Base-by-base conservation (phyloP, 2,329 filamentous ascomycete species). In the Exophiala bonariae region DNA sequence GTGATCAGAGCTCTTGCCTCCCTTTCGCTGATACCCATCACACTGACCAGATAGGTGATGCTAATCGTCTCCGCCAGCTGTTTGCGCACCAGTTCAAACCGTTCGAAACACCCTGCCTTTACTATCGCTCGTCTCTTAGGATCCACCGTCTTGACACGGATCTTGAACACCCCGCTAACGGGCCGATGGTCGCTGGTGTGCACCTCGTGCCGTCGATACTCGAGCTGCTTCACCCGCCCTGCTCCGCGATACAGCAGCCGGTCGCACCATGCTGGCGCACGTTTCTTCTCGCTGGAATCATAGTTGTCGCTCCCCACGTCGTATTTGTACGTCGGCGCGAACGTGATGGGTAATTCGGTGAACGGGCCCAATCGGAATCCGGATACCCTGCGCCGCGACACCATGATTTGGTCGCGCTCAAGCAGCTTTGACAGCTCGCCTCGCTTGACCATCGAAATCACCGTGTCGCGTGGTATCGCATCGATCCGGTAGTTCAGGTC, bases 401-500 rank as follows among this genome's bases (percentile, higher is more conserved):
- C 86, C 2, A 97, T 82, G 4, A 99, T 78, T 65, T 99, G 93
- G 63, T 99, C 93, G 39, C 93, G 84, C 48, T 97, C 92, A 0
- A 99, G 82, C 1, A 99, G 79, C 63, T 96, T 95, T 20, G 76
- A 63, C 2, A 97, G 76, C 57, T 97, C 95, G 53, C 86, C 85
- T 33, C 85, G 78, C 54, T 87, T 85, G 41, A 97, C 82, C 1
- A 89, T 90, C 50, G 85, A 85, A 44, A 97, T 86, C 3, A 99
- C 92, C 0, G 88, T 90, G 61, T 97, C 89, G 40, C 93, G 87
- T 14, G 89, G 89, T 82, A 97, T 96, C 18, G 91, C 90, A 66
- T 99, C 93, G 61, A 99, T 97, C 52, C 93, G 90, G 67, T 99
- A 99, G 69, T 99, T 99, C 40, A 99, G 78, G 65, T 99, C 93